phyloP scores from a whole-genome alignment of 345 rosid genomes.

The Eucalyptus tenuipes region DNA sequence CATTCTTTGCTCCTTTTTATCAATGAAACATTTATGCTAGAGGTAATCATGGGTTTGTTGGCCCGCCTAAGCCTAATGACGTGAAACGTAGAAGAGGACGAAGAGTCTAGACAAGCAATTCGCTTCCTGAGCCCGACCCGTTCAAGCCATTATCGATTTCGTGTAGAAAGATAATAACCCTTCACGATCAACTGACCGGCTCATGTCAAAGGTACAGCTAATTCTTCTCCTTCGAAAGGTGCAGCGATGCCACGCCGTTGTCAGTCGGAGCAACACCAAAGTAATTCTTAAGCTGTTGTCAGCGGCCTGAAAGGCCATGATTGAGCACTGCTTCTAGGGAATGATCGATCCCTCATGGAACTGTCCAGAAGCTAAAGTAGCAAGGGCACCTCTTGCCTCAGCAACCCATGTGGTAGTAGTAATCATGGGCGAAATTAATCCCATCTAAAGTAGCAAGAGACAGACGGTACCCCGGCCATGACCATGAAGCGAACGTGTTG shows the following conservation, averaged over 20 bases:
- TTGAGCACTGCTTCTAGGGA: not conserved
- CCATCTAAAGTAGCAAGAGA: not conserved
- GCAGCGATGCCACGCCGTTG: not conserved
- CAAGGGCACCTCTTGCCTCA: not conserved
- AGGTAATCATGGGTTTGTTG: not conserved
- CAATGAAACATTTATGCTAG: not conserved
- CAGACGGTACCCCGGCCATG: not conserved
- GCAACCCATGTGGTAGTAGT: not conserved
- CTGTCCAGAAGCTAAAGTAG: not conserved
- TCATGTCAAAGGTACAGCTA: not conserved
- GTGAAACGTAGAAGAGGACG: not conserved
- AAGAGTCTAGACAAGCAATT: not conserved
- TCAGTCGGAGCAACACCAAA: not conserved
- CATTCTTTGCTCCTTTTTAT: not conserved
- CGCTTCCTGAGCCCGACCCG: not conserved
- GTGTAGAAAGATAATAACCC: not conserved
- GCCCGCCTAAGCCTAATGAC: not conserved
- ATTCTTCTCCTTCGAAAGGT: too few relatives aligned
- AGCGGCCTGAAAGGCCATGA: not conserved
- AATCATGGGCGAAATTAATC: not conserved
- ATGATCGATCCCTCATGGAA: not conserved
- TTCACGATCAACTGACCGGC: not conserved
- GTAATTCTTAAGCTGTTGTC: not conserved
- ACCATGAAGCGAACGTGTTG: too few relatives aligned
- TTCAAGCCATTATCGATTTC: not conserved